phyloP scores from a whole-genome alignment of 495 filamentous ascomycete genomes.

The Schizothecium vesticola region DNA sequence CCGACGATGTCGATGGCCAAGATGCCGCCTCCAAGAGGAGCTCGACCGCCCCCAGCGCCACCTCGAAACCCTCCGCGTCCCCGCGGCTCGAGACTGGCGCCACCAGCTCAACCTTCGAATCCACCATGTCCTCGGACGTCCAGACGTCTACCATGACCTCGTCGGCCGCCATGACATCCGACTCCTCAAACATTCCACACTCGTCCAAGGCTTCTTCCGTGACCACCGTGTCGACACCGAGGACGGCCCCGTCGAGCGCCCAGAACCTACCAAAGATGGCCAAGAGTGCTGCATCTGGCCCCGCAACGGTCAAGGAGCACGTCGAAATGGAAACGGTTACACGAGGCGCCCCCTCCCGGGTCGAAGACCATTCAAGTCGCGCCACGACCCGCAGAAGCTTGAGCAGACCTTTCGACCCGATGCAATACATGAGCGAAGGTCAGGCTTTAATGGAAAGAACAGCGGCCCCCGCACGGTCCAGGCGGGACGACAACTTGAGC shows the following conservation, averaged over 20 bases:
- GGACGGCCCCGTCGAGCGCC: constrained; percentile 45
- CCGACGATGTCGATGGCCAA: constrained; percentile 28
- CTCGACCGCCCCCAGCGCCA: constrained; percentile 28
- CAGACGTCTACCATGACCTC: constrained; percentile 34
- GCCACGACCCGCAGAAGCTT: constrained; percentile 29
- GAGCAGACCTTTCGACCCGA: constrained; percentile 29
- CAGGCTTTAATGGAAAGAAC: constrained; percentile 29
- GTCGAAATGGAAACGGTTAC: constrained; percentile 38
- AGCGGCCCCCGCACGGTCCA: constrained; percentile 25
- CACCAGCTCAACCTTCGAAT: constrained; percentile 33
- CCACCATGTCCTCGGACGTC: constrained; percentile 33
- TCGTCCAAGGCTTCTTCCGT: constrained; percentile 53
- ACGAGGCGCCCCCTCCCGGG: constrained; percentile 33
- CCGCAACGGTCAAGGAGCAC: constrained; percentile 53
- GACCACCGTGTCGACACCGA: constrained; percentile 48
- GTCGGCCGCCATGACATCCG: constrained; percentile 28
- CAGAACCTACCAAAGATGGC: constrained; percentile 46
- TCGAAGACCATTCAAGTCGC: constrained; percentile 32
- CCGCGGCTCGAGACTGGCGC: constrained; percentile 31
- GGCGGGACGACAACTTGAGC: constrained; percentile 37
- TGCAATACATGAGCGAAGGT: background rate
- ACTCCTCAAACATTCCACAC: constrained; percentile 36
- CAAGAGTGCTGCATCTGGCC: constrained; percentile 36
- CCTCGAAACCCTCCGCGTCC: constrained; percentile 33
- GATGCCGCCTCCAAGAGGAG: constrained; percentile 36